Percentiles rank a stretch among this genome's conserved stretches.
Conservation (phyloP, 495 filamentous ascomycete genomes). For the Penicillium flavigenum region DNA sequence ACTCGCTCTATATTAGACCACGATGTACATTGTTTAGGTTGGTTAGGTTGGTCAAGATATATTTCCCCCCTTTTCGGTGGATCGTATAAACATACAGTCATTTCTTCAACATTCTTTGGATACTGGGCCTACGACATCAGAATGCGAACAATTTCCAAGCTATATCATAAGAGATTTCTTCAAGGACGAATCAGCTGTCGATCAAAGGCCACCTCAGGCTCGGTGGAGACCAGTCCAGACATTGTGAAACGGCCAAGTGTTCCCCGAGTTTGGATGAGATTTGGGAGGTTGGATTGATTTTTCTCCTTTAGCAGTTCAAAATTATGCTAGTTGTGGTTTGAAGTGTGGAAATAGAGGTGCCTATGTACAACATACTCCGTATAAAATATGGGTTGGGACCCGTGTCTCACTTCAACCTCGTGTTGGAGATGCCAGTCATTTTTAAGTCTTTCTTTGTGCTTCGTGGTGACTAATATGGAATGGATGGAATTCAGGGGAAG, state of each 20-base stretch:
- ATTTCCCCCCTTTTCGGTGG: background rate
- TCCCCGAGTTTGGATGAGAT: background rate
- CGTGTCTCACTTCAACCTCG: slow-evolving; percentile 5
- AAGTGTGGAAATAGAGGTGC: background rate
- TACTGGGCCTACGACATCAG: background rate
- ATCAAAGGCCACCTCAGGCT: background rate
- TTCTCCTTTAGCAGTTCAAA: background rate
- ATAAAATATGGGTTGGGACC: background rate
- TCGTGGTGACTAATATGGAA: background rate
- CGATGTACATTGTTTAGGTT: background rate
- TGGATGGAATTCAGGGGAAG: background rate
- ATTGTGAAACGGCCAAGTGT: slow-evolving; percentile 6
- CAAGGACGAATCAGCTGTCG: slow-evolving; percentile 5
- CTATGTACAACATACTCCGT: background rate
- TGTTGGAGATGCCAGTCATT: background rate
- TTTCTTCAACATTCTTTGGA: background rate
- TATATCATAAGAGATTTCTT: background rate
- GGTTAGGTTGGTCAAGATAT: background rate
- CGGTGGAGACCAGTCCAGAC: slow-evolving; percentile 9
- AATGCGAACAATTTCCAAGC: background rate
- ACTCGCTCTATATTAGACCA: background rate
- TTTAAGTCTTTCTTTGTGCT: background rate
- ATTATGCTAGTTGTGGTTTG: background rate
- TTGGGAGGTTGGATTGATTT: background rate
- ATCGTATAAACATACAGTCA: background rate